Evolutionary conservation across 176 grass and related monocot genomes (phyloP).

Genomic region (Aegilops sharonensis): DNA sequence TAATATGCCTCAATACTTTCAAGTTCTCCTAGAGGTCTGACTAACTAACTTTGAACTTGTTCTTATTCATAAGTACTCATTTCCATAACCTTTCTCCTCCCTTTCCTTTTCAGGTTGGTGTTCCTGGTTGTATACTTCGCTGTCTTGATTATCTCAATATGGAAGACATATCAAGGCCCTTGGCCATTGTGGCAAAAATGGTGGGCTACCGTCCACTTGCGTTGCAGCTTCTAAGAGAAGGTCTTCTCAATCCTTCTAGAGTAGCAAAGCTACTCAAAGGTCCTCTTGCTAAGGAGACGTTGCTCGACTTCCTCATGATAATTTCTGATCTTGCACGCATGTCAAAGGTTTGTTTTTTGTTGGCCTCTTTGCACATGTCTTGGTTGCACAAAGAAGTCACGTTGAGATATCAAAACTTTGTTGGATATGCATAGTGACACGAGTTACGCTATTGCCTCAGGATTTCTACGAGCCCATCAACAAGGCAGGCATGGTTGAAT

Average conservation of each 20-base stretch:
- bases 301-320: slow-evolving; percentile 97
- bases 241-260: slow-evolving; percentile 69
- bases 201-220: slow-evolving; percentile 76
- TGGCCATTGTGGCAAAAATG: slow-evolving; percentile 97
- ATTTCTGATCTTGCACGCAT: slow-evolving; percentile 97
- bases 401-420: slow-evolving; percentile 6
- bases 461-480: slow-evolving; percentile 87
- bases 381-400: too few relatives aligned
- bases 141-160: slow-evolving; percentile 69
- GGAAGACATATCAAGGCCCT: slow-evolving; percentile 65
- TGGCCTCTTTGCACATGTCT: slow-evolving; percentile 4
- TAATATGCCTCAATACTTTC: slow-evolving; percentile 73
- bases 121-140: slow-evolving; percentile 65
- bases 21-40: slow-evolving; percentile 72
- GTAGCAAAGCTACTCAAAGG: slow-evolving; percentile 56
- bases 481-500: slow-evolving; percentile 67
- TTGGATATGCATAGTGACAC: slow-evolving; percentile 12
- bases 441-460: slow-evolving; percentile 34
- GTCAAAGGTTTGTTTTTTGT: slow-evolving; percentile 74
- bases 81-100: slow-evolving; percentile 19
- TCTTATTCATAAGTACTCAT: slow-evolving; percentile 13
- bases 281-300: slow-evolving; percentile 55
- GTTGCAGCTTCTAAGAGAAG: slow-evolving; percentile 76
- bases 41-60: neutral
- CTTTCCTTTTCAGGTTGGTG: slow-evolving; percentile 48